Conservation (phyloP, 2,329 filamentous ascomycete genomes). For the Diaporthe humulicola region DNA sequence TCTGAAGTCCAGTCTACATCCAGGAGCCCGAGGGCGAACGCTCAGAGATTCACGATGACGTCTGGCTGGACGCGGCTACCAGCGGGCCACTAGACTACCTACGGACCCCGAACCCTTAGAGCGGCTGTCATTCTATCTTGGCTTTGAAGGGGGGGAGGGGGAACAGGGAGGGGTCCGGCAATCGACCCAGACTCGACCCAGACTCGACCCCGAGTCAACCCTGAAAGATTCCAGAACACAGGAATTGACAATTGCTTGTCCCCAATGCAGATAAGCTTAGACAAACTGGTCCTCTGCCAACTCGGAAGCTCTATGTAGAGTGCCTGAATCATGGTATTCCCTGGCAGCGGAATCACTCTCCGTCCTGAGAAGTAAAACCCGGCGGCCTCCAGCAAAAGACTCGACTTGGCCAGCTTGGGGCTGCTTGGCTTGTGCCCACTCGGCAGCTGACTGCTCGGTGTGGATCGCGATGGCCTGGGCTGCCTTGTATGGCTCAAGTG, state of each 20-base stretch:
- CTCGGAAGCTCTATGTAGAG: neutral
- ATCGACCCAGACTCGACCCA: neutral
- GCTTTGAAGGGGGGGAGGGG: neutral
- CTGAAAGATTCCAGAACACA: constrained; percentile 12
- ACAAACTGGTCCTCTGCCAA: neutral
- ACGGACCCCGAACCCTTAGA: constrained; percentile 23
- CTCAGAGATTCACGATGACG: constrained; percentile 11
- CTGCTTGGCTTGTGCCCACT: constrained; percentile 21
- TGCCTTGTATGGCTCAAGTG: constrained; percentile 5
- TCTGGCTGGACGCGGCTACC: constrained; percentile 19
- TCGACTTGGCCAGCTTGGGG: constrained; percentile 18
- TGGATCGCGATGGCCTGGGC: constrained; percentile 17
- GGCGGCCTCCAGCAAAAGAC: constrained; percentile 14
- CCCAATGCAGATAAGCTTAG: constrained; percentile 25
- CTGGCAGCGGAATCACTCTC: constrained; percentile 16
- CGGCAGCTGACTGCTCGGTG: constrained; percentile 23
- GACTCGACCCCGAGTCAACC: neutral
- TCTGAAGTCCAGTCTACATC: neutral
- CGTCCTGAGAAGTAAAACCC: neutral
- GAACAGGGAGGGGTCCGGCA: neutral
- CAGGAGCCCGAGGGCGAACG: neutral
- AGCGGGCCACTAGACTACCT: neutral
- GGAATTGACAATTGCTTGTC: neutral
- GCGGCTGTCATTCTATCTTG: neutral
- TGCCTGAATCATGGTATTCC: constrained; percentile 2